Conservation (phyloP, 2,329 filamentous ascomycete species). For the Penicillium sp. region DNA sequence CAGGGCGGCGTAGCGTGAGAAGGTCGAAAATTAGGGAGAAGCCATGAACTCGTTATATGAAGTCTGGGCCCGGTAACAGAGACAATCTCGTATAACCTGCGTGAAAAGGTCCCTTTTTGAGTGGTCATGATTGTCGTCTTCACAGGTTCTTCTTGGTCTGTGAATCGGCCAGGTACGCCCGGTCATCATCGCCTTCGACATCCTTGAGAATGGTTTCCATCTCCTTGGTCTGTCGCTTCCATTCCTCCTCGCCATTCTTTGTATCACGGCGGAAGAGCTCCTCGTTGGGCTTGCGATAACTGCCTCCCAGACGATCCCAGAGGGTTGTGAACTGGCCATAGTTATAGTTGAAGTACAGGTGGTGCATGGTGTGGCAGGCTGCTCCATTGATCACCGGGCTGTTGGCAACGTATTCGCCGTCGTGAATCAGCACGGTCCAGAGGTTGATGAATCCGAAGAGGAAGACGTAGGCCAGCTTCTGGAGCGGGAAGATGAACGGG, state of each 20-base stretch:
- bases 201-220: conserved; percentile 68
- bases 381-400: conserved; percentile 88
- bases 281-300: conserved; percentile 75
- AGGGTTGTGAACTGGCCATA: conserved; percentile 91
- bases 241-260: conserved; percentile 74
- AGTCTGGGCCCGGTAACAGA: too few species aligned
- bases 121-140: too few species aligned
- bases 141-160: conserved; percentile 32
- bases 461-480: conserved; percentile 77
- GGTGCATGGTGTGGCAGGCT: conserved; percentile 91
- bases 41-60: too few species aligned
- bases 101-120: too few species aligned
- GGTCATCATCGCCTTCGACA: conserved; percentile 54
- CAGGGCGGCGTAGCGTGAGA: too few species aligned
- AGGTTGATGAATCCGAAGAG: conserved; percentile 91
- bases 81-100: too few species aligned
- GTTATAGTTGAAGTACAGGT: conserved; percentile 81
- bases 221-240: conserved; percentile 66
- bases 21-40: too few species aligned
- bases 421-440: conserved; percentile 94
- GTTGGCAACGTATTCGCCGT: conserved; percentile 88
- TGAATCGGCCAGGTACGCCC: conserved; percentile 34
- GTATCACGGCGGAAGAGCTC: conserved; percentile 75
- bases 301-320: conserved; percentile 80
- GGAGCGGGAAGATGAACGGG: conserved; percentile 82